Base-by-base conservation (phyloP, 2,329 filamentous ascomycete genomes). In the Colletotrichum agaves region DNA sequence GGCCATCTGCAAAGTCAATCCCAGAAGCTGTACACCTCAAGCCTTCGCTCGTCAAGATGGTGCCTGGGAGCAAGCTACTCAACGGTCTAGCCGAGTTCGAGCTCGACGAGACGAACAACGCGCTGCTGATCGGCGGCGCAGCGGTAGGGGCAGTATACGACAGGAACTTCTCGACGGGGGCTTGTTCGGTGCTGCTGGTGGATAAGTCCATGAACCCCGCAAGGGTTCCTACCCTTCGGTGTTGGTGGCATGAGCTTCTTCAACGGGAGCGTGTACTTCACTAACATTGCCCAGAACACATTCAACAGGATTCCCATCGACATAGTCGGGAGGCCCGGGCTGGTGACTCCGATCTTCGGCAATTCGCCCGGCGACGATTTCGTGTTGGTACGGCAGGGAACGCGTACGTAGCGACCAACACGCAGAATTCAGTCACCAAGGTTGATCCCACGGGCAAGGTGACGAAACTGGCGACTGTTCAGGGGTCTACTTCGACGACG, bases 231-330 rank as follows among this genome's bases (percentile, higher is more conserved):
- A 13, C 65, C 65, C 13, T 69, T 27, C 27, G 6, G 27, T 50
- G 61, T 57, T 31, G 76, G 78, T 68, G 76, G 27, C 27, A 27
- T 77, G 62, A 75, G 75, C 61, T 76, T 76, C 70, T 56, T 58
- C 23, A 72, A 75, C 68, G 73, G 73, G 23, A 70, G 69, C 11
- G 70, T 78, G 6, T 78, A 75, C 74, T 78, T 76, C 72, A 78
- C 75, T 46, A 78, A 77, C 70, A 77, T 77, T 61, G 77, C 77
- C 71, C 73, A 73, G 69, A 78, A 78, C 71, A 75, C 72, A 50
- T 76, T 78, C 72, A 74, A 78, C 73, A 75, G 74, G 68, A 61
- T 78, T 10, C 35, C 73, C 10, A 71, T 69, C 15, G 56, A 65
- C 23, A 43, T 41, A 56, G 50, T 11, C 5, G 61, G 56, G 8